Percentiles rank a stretch among this genome's conserved stretches.
phyloP scores from a whole-genome alignment of 2,329 filamentous ascomycete species.

The Epichloe aotearoae region DNA sequence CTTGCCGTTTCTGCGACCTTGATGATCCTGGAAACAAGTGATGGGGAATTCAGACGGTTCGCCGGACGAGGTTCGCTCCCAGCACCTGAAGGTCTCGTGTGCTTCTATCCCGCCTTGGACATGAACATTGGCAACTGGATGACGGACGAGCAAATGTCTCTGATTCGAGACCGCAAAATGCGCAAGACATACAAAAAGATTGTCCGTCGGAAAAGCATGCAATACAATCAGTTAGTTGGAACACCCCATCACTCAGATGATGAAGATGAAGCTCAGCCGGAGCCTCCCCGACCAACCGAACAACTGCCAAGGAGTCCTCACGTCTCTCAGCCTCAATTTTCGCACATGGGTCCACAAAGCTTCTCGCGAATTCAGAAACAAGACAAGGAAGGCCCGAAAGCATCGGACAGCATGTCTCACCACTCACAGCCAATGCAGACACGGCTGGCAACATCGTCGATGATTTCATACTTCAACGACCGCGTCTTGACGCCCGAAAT shows the following conservation, averaged over 20 bases:
- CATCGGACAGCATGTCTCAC: slow-evolving; percentile 28
- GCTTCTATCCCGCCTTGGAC: slow-evolving; percentile 83
- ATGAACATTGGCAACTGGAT: slow-evolving; percentile 99
- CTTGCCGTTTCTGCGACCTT: slow-evolving; percentile 56
- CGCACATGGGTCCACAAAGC: slow-evolving; percentile 29
- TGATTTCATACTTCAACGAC: slow-evolving; percentile 97
- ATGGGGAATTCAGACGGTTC: slow-evolving; percentile 22
- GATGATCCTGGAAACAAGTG: slow-evolving; percentile 73
- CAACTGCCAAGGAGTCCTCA: slow-evolving; percentile 21
- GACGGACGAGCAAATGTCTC: slow-evolving; percentile 92
- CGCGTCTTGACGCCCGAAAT: slow-evolving; percentile 90
- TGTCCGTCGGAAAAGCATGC: slow-evolving; percentile 71
- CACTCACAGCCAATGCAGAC: slow-evolving; percentile 55
- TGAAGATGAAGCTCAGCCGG: slow-evolving; percentile 38
- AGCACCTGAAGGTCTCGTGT: slow-evolving; percentile 63
- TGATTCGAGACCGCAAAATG: slow-evolving; percentile 73
- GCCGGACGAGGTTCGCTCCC: slow-evolving; percentile 44
- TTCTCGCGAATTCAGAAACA: slow-evolving; percentile 11
- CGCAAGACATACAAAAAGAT: slow-evolving; percentile 68
- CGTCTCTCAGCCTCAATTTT: slow-evolving; percentile 29
- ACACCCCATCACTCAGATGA: slow-evolving; percentile 75
- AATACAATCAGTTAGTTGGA: slow-evolving; percentile 73
- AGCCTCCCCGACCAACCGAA: slow-evolving; percentile 9
- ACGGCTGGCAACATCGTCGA: slow-evolving; percentile 85
- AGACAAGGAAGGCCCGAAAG: slow-evolving; percentile 6